Evolutionary conservation across 495 filamentous ascomycete species (phyloP).

Genomic region (Cetradonia linearis): DNA sequence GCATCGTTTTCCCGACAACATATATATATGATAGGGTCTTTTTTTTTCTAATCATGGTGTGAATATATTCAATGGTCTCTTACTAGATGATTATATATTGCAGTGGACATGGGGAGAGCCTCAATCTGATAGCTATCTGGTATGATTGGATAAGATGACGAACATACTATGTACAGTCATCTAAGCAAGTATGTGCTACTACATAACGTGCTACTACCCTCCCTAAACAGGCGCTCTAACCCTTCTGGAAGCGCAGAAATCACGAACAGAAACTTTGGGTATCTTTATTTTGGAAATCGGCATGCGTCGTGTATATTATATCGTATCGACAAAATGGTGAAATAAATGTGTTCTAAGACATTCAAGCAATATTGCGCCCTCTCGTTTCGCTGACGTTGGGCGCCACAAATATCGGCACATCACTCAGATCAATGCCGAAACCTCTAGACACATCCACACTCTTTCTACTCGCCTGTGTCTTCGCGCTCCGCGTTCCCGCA

Average conservation of each 20-base stretch:
- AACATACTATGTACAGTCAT: not conserved
- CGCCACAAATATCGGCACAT: constrained; percentile 32
- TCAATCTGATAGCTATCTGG: too few species aligned
- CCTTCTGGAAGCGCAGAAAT: not conserved
- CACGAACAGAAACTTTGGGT: not conserved
- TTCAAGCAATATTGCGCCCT: not conserved
- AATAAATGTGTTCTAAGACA: not conserved
- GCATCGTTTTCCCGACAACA: too few species aligned
- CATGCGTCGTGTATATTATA: constrained; percentile 3
- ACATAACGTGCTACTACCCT: not conserved
- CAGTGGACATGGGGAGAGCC: too few species aligned
- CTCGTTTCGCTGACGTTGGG: not conserved
- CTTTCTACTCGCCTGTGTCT: constrained; percentile 31
- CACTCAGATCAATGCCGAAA: constrained; percentile 34
- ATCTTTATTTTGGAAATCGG: not conserved
- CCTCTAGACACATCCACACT: constrained; percentile 25
- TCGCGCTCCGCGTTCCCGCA: constrained; percentile 32
- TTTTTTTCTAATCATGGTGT: too few species aligned
- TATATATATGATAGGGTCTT: too few species aligned
- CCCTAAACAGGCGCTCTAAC: not conserved
- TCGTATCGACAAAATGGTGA: not conserved
- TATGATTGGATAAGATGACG: too few species aligned
- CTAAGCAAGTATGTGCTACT: not conserved
- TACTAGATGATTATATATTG: too few species aligned
- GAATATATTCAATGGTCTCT: too few species aligned